Conservation (phyloP, 345 rosid species). For the Corchorus capsularis region DNA sequence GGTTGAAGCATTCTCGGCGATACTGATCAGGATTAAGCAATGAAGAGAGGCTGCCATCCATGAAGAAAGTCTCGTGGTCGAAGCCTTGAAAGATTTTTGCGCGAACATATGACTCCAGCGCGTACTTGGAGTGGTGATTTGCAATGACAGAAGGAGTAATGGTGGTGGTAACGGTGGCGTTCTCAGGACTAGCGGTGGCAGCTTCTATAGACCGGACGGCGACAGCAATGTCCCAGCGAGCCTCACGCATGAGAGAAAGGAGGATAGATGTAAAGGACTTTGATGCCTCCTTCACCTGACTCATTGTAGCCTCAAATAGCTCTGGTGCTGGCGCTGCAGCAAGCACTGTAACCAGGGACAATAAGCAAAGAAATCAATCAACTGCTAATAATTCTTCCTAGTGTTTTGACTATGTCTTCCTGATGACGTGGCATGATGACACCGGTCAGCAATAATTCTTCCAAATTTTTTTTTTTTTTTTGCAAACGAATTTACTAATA, state of each 20-base stretch:
- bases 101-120: slow-evolving; percentile 73
- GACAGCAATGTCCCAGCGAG: slow-evolving; percentile 92
- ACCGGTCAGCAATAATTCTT: background rate
- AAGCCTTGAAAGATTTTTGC: slow-evolving; percentile 84
- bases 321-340: slow-evolving; percentile 81
- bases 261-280: slow-evolving; percentile 78
- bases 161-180: slow-evolving; percentile 26
- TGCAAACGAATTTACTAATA: slow-evolving; percentile 1
- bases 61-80: slow-evolving; percentile 90
- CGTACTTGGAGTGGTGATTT: slow-evolving; percentile 79
- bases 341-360: slow-evolving; percentile 40
- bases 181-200: slow-evolving; percentile 47
- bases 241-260: slow-evolving; percentile 81
- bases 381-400: background rate
- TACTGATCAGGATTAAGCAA: slow-evolving; percentile 78
- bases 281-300: slow-evolving; percentile 72
- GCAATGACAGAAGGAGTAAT: slow-evolving; percentile 51
- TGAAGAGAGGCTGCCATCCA: slow-evolving; percentile 88
- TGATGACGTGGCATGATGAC: background rate
- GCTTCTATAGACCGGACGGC: slow-evolving; percentile 94
- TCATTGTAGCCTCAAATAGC: slow-evolving; percentile 67
- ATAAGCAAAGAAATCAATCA: slow-evolving; percentile 5
- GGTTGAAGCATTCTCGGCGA: slow-evolving; percentile 83
- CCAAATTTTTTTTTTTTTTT: background rate
- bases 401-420: background rate